phyloP scores from a whole-genome alignment of 2,329 filamentous ascomycete genomes.

The Herpotrichia juniperi region DNA sequence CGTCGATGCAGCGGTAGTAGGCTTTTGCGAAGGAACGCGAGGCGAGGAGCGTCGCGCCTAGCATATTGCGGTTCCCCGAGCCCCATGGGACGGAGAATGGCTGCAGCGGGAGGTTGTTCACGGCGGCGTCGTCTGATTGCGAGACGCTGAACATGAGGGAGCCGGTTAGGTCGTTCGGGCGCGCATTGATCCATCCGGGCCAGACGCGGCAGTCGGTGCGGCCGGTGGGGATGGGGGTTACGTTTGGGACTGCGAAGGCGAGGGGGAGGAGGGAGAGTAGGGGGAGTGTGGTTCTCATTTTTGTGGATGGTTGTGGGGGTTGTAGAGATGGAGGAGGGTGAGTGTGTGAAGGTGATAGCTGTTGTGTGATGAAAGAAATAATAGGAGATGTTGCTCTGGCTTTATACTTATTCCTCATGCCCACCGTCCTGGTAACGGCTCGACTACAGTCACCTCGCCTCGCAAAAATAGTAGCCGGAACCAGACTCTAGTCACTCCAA shows the following conservation, averaged over 20 bases:
- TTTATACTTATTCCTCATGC: too few relatives aligned
- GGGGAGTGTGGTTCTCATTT: not conserved
- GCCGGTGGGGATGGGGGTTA: not conserved
- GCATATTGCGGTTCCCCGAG: not conserved
- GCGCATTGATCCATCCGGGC: not conserved
- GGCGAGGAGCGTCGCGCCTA: conserved; percentile 6
- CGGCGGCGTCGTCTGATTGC: conserved; percentile 4
- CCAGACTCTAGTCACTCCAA: too few relatives aligned
- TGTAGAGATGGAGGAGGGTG: not conserved
- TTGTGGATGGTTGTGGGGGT: not conserved
- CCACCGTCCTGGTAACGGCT: too few relatives aligned
- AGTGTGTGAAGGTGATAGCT: not conserved
- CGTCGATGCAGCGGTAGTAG: conserved; percentile 12
- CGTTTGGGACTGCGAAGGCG: not conserved
- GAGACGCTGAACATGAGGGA: not conserved
- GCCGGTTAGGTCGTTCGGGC: not conserved
- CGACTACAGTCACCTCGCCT: too few relatives aligned
- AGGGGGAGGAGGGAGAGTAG: not conserved
- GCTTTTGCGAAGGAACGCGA: conserved; percentile 6
- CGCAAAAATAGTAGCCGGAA: too few relatives aligned
- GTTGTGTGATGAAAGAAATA: not conserved
- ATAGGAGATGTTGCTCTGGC: too few relatives aligned
- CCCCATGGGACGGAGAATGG: conserved; percentile 4
- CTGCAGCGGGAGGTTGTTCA: conserved; percentile 7
- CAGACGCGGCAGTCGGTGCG: not conserved